Evolutionary conservation across 495 filamentous ascomycete genomes (phyloP), one percentile per base, ranked within the genome.

Genomic region (Tuber umbilicatum): DNA sequence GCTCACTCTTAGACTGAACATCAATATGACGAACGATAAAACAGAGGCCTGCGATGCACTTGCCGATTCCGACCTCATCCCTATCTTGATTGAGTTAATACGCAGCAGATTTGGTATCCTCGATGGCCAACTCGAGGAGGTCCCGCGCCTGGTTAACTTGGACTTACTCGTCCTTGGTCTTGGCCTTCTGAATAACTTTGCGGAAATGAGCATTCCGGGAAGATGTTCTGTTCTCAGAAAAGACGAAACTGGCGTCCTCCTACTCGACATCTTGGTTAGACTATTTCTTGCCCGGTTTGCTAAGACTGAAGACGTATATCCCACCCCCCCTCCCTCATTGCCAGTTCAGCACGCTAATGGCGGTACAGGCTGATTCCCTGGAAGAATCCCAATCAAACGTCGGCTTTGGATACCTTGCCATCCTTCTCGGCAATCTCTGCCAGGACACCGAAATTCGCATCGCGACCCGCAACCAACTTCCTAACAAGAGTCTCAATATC

Each of bases 1-100:
- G 23, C 76, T 84, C 73, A 77, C 88, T 70, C 85, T 97, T 69
- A 89, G 92, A 73, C 89, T 98, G 39, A 88, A 90, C 68, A 86
- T 97, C 78, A 97, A 97, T 83, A 85, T 94, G 23, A 95, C 94
- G 23, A 97, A 97, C 84, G 92, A 92, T 78, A 92, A 91, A 73
- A 81, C 87, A 2, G 84, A 84, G 21, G 88, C 92, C 42, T 93
- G 91, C 72, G 86, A 89, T 39, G 79, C 86, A 39, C 91, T 97
- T 81, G 87, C 89, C 14, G 86, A 84, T 17, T 83, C 86, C 21
- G 82, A 76, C 45, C 77, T 83, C 16, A 82, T 79, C 80, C 72
- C 75, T 77, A 82, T 76, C 41, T 75, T 81, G 60, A 78, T 79
- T 39, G 76, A 78, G 67, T 76, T 84, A 55, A 80, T 84, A 64